Percentiles rank a stretch among this genome's conserved stretches.
Evolutionary conservation across 495 filamentous ascomycete species (phyloP).

Genomic region (Aspergillus sclerotiicarbonarius): DNA sequence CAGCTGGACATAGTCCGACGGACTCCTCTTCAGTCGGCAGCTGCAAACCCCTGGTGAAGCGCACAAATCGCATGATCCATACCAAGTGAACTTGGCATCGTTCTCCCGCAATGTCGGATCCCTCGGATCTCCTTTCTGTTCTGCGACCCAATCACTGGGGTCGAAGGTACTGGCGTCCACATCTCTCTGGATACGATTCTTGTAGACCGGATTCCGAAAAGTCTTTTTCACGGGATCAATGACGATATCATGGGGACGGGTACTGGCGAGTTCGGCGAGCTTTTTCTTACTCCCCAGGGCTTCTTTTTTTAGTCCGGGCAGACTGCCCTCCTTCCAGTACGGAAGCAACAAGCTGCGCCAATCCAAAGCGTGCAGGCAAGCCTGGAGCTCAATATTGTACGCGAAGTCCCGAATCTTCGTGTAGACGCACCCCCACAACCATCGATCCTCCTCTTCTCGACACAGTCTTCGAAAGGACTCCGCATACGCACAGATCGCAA

Average conservation of each 20-base stretch:
- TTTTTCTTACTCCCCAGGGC: not conserved
- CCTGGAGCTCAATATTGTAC: constrained; percentile 33
- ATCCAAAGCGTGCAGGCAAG: constrained; percentile 26
- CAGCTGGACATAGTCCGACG: constrained; percentile 33
- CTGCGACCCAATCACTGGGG: constrained; percentile 7
- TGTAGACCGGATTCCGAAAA: constrained; percentile 16
- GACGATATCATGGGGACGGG: constrained; percentile 25
- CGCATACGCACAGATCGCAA: constrained; percentile 29
- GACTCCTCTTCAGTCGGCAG: constrained; percentile 15
- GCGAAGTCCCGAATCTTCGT: constrained; percentile 18
- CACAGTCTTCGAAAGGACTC: not conserved
- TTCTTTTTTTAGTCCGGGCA: no score
- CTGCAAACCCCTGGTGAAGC: constrained; percentile 10
- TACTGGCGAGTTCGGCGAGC: constrained; percentile 9
- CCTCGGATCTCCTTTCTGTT: not conserved
- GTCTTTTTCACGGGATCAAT: not conserved
- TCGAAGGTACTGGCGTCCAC: constrained; percentile 19
- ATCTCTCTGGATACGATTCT: constrained; percentile 16
- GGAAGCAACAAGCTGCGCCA: constrained; percentile 26
- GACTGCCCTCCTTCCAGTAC: constrained; percentile 3
- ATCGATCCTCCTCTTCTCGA: not conserved
- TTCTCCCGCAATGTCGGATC: constrained; percentile 13
- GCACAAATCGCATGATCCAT: constrained; percentile 22
- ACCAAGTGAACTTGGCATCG: not conserved
- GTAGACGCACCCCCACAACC: constrained; percentile 21